These are phyloP conservation scores for Scutellaria galericulata DNA, from an alignment of 257 asterid species.

Conservation along the genomic window DNA sequence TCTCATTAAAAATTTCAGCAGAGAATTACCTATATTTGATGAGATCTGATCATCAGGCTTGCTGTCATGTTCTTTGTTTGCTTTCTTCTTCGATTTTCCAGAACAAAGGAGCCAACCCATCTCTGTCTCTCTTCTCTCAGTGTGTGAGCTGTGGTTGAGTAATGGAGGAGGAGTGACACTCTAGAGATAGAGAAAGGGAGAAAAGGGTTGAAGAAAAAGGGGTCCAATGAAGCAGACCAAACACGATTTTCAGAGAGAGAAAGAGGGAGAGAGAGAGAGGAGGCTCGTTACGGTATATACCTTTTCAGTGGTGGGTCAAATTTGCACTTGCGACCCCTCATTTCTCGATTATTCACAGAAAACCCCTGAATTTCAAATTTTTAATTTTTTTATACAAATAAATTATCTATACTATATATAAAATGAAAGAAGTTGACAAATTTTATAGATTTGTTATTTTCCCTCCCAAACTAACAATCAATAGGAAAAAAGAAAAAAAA, in stretches of 20 bases:
- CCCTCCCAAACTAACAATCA: too few relatives aligned
- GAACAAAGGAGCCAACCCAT: conserved; percentile 71
- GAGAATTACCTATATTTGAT: conserved; percentile 50
- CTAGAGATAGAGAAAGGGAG: conserved; percentile 1
- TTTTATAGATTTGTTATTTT: too few relatives aligned
- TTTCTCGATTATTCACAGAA: conserved; percentile 5
- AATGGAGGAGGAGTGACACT: conserved; percentile 30
- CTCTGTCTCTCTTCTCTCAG: neutral
- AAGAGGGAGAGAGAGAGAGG: conserved; percentile 36
- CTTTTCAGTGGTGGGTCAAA: conserved; percentile 29
- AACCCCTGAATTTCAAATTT: neutral
- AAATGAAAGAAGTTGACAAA: too few relatives aligned
- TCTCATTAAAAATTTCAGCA: neutral
- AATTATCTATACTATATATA: too few relatives aligned
- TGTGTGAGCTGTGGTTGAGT: neutral
- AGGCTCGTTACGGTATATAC: conserved; percentile 38
- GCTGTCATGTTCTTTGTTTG: conserved; percentile 39
- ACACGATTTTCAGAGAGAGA: conserved; percentile 18
- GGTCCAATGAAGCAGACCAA: conserved; percentile 36
- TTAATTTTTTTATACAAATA: too few relatives aligned
- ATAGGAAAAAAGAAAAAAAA: too few relatives aligned
- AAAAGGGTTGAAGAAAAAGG: conserved; percentile 21
- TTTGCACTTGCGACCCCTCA: conserved; percentile 34
- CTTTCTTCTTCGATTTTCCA: conserved; percentile 61
- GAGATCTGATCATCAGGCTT: conserved; percentile 67